Percentiles rank a stretch among this genome's conserved stretches.
Evolutionary conservation across 2,329 filamentous ascomycete species (phyloP).

Genomic region (Ceratocystis albifundus): DNA sequence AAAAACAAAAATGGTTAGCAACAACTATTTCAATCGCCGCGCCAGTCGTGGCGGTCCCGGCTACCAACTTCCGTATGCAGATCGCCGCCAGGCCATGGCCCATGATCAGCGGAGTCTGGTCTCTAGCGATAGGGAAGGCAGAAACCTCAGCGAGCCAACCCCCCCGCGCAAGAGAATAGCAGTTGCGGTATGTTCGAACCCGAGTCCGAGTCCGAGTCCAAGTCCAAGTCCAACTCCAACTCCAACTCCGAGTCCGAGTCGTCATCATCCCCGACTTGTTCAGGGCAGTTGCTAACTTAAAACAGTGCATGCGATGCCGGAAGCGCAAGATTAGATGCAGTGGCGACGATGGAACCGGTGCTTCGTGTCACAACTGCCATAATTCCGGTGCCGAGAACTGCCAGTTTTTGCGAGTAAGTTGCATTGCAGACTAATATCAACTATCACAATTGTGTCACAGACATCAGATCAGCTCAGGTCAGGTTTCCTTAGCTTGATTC

Average conservation of each 20-base stretch:
- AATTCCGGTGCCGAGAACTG: conserved; percentile 60
- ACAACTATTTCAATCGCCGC: not conserved
- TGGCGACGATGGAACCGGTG: conserved; percentile 65
- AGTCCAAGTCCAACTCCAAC: no score
- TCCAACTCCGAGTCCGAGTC: not conserved
- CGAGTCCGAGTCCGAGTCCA: not conserved
- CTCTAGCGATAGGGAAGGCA: not conserved
- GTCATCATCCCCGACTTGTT: no score
- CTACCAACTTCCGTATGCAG: conserved; percentile 29
- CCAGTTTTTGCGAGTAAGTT: conserved; percentile 64
- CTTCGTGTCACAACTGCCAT: conserved; percentile 73
- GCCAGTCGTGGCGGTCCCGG: conserved; percentile 32
- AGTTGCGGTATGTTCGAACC: conserved; percentile 42
- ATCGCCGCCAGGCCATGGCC: conserved; percentile 33
- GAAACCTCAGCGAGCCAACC: conserved; percentile 30
- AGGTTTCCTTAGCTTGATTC: not conserved
- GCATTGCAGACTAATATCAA: not conserved
- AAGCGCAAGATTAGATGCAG: conserved; percentile 93
- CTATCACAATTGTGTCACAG: not conserved
- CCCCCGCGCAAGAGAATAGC: conserved; percentile 47
- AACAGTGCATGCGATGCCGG: conserved; percentile 74
- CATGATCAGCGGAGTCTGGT: conserved; percentile 26
- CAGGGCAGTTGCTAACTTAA: conserved; percentile 1
- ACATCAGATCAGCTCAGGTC: not conserved
- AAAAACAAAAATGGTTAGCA: conserved; percentile 22